Base-by-base conservation (phyloP, 1,284 basidiomycete species). In the Vanrija pseudolonga region DNA sequence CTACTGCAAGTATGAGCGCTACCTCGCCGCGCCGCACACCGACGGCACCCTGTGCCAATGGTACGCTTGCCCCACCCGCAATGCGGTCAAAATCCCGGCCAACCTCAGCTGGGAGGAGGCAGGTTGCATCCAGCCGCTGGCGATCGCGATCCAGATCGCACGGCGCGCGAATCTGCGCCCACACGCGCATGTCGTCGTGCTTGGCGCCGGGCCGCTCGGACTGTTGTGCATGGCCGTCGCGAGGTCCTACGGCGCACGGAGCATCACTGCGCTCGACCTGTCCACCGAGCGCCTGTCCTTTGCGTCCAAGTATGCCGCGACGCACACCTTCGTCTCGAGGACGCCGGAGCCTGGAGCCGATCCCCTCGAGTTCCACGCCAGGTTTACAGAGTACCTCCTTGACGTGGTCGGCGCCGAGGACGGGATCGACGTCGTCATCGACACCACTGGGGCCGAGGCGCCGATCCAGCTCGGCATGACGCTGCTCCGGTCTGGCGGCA, bases 221-320 rank as follows among this genome's bases (percentile, higher is more conserved):
- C 81, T 96, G 14, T 83, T 96, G 26, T 87, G 84, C 69, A 91
- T 93, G 84, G 92, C 92, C 4, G 89, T 92, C 20, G 90, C 90
- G 17, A 89, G 86, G 68, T 90, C 90, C 1, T 80, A 92, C 52
- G 90, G 89, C 26, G 90, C 89, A 1, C 80, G 82, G 45, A 83
- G 85, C 45, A 80, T 93, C 56, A 81, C 94, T 57, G 89, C 86
- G 5, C 80, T 94, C 60, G 91, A 71, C 59, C 47, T 59, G 50
- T 56, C 41, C 19, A 17, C 42, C 7, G 73, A 79, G 44, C 87
- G 93, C 45, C 84, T 97, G 45, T 82, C 87, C 41, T 96, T 97
- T 68, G 92, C 94, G 14, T 85, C 85, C 70, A 63, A 71, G 23
- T 95, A 93, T 72, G 88, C 85, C 15, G 91, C 90, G 7, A 45